Evolutionary conservation across 2,329 filamentous ascomycete genomes (phyloP), one percentile per base, ranked within the genome.

Genomic region (Rhynchosporium graminicola): DNA sequence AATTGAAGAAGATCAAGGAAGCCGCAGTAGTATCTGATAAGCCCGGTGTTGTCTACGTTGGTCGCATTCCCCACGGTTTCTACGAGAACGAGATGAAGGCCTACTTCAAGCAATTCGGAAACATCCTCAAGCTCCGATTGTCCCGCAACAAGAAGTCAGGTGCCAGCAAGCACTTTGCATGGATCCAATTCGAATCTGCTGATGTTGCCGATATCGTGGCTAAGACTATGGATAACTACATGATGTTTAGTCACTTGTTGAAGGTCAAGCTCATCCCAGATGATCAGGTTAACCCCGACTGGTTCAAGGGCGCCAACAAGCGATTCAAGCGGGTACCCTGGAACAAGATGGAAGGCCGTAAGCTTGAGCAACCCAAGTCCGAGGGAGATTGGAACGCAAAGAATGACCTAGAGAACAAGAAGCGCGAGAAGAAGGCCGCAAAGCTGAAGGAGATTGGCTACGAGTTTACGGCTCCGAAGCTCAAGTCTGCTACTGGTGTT

Each of bases 171-270:
- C 95, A 98, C 80, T 96, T 90, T 74, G 95, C 92, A 38, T 99
- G 97, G 76, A 84, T 99, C 73, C 92, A 99, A 78, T 99, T 99
- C 73, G 78, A 79, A 2, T 85, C 84, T 6, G 79, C 82, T 40
- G 88, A 92, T 62, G 90, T 92, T n/a, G 94, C 95, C 45, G 89
- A 91, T 71, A 92, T 98, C 70, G 94, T 96, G 36, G 89, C 91
- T 56, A 91, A 92, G 79, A 97, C 95, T 28, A 99, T 99, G 95
- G 87, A 97, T 81, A 96, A 93, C 78, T 99, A 99, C 77, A 86
- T 98, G 45, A 83, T 99, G 73, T 98, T 97, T 76, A 91, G 92
- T 5, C 94, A 97, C 75, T 90, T 98, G 65, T 82, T 99, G 70
- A 94, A 96, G 77, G 94, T 93, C 77, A 90, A 91, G 74, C 80